Evolutionary conservation across 2,329 filamentous ascomycete genomes (phyloP), one percentile per base, ranked within the genome.

Genomic region (Aspergillus versicolor): DNA sequence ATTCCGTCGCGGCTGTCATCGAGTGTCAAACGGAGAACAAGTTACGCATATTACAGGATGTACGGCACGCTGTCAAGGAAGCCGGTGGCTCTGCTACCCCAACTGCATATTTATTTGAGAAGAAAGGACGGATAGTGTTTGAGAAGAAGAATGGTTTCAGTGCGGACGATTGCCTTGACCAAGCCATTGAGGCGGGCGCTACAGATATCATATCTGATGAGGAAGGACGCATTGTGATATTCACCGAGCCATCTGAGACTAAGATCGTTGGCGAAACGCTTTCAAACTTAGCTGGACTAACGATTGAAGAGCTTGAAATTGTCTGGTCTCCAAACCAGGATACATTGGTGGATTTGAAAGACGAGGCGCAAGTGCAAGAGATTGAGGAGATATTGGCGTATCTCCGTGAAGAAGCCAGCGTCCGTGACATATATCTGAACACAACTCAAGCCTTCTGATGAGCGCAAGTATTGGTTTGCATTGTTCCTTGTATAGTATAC

Each of bases 11-110:
- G 11, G 79, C 93, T 5, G 87, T 97, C 11, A 84, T 96, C 68
- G 92, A 97, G 66, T 86, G 88, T 66, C 88, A 94, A 73, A 93
- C 91, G 4, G 92, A 96, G 67, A 91, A 85, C 73, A 92, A 89
- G 72, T 80, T 82, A 41, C 85, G 90, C 32, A 85, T 87, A 7
- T 73, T 96, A 46, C 84, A 89, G 66, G 90, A 95, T 53, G 74
- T 97, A 50, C 85, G 89, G 53, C 68, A 81, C 49, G 75, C 89
- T 2, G 81, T 96, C 54, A 95, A 92, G 71, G 85, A 87, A 58
- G 77, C 81, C 50, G 88, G 88, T 17, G 94, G 88, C 5, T 84
- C 81, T 2, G 77, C 85, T 2, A 88, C 90, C 6, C 85, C 92
- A 0, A 91, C 90, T 12, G 85, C 84, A 7, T 97, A 93, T 75